Evolutionary conservation across 768 basidiomycete genomes (phyloP).

Genomic region (Rhizopogon sp.): DNA sequence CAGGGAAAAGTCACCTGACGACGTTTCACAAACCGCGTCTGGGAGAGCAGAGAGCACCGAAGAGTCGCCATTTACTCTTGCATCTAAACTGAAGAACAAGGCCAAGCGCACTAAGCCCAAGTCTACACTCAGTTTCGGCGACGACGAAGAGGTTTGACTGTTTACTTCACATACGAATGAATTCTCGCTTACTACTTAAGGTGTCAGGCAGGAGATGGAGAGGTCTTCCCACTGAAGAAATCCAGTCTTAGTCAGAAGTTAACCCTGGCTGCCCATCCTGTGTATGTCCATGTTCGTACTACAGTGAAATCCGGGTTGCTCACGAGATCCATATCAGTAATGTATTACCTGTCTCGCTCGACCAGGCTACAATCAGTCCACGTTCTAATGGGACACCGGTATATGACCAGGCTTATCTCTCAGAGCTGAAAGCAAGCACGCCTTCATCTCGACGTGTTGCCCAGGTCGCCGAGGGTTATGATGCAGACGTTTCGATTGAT

Average conservation of each 20-base stretch:
- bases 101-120: constrained; percentile 61
- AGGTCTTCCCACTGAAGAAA: constrained; percentile 77
- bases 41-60: constrained; percentile 23
- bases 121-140: constrained; percentile 76
- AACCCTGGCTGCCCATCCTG: constrained; percentile 48
- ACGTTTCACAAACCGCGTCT: constrained; percentile 16
- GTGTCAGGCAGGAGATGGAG: constrained; percentile 49
- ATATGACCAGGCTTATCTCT: constrained; percentile 71
- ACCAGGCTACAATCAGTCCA: constrained; percentile 49
- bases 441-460: constrained; percentile 45
- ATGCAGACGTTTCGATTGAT: constrained; percentile 44
- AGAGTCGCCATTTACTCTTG: constrained; percentile 58
- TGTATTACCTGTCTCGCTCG: constrained; percentile 40
- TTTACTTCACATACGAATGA: constrained; percentile 5
- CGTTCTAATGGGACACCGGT: constrained; percentile 45
- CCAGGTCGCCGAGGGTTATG: constrained; percentile 34
- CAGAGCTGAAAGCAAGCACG: constrained; percentile 76
- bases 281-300: constrained; percentile 29
- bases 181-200: constrained; percentile 21
- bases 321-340: constrained; percentile 27
- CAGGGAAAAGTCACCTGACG: constrained; percentile 25
- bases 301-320: constrained; percentile 5
- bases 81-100: constrained; percentile 67
- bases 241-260: constrained; percentile 69
- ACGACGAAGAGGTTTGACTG: constrained; percentile 52